A percentile compares a stretch with the other conserved stretches of the same genome.
Conservation (phyloP, 2,329 filamentous ascomycete species). For the Hymenoscyphus fructigenus region DNA sequence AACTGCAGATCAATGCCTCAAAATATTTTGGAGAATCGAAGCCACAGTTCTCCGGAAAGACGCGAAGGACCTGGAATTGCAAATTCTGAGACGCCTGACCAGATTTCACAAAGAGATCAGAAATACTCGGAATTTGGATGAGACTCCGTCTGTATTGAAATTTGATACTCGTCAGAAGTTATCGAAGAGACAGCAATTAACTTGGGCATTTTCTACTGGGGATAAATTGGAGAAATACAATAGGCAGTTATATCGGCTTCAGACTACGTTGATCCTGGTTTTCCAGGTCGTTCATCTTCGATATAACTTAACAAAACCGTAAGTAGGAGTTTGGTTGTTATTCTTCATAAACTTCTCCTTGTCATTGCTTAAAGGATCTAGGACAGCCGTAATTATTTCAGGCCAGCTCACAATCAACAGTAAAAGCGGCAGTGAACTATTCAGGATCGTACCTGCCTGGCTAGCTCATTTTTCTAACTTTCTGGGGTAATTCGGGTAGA, state of each 20-base stretch:
- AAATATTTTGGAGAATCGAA: conserved; percentile 12
- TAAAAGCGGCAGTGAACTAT: background rate
- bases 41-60: conserved; percentile 5
- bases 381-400: no score
- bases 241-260: conserved; percentile 3
- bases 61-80: background rate
- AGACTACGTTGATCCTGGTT: background rate
- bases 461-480: background rate
- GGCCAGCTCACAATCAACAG: background rate
- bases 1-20: conserved; percentile 7
- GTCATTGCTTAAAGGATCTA: background rate
- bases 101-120: background rate
- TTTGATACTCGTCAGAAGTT: background rate
- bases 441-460: background rate
- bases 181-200: background rate
- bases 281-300: conserved; percentile 3
- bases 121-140: conserved; percentile 2
- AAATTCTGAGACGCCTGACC: background rate
- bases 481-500: background rate
- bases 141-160: background rate
- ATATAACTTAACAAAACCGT: background rate
- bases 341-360: no score
- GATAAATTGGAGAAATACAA: background rate
- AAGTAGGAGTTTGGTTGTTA: background rate
- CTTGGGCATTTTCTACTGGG: background rate